These are phyloP conservation scores for Backusella macrospora DNA, from an alignment of 192 early-diverging fungal species.

Conservation along the genomic window DNA sequence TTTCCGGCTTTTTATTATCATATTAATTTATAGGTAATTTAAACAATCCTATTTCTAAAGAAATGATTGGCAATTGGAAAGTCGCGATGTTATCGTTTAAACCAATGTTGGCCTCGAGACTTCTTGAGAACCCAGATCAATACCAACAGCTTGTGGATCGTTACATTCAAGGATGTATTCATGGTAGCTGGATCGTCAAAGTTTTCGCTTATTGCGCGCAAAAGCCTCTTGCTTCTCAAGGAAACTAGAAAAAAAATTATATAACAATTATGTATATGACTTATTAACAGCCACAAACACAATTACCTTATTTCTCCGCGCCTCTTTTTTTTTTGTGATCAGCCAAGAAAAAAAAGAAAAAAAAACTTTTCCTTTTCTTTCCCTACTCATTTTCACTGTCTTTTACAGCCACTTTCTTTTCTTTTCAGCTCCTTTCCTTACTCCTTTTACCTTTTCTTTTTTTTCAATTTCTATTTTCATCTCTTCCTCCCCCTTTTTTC, in stretches of 20 bases:
- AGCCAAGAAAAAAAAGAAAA: not conserved
- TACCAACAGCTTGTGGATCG: conserved; percentile 17
- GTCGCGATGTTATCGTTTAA: conserved; percentile 21
- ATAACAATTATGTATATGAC: not conserved
- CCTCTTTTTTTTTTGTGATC: conserved; percentile 2
- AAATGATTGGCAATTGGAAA: conserved; percentile 37
- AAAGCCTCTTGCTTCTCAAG: conserved; percentile 20
- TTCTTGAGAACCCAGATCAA: not conserved
- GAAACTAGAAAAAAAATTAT: not conserved
- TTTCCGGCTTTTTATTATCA: not conserved
- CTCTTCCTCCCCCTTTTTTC: not conserved
- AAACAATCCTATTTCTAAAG: conserved; percentile 21
- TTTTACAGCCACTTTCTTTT: conserved; percentile 15
- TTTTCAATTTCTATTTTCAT: not conserved
- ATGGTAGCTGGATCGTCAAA: conserved; percentile 8
- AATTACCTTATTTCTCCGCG: not conserved
- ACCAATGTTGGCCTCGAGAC: not conserved
- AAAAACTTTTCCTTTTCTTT: not conserved
- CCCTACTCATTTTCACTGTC: not conserved
- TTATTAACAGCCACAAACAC: conserved; percentile 1
- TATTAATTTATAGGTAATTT: not conserved
- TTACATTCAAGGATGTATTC: conserved; percentile 23
- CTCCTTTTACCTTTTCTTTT: conserved; percentile 1
- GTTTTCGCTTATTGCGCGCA: conserved; percentile 3
- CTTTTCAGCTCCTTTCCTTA: conserved; percentile 12